Conservation (phyloP, 1,284 basidiomycete species). For the Boletus holoroseus region DNA sequence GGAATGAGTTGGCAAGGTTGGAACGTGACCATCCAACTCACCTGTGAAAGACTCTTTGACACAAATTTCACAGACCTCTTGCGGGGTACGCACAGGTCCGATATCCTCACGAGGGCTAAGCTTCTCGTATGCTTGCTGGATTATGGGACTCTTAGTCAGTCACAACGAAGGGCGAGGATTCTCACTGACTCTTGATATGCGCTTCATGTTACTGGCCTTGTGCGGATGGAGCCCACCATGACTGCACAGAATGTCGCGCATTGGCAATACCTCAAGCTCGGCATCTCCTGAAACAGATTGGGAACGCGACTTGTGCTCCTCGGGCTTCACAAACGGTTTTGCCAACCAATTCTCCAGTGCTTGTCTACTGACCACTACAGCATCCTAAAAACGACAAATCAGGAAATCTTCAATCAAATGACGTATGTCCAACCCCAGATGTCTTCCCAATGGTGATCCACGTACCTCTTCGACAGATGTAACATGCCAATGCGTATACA, state of each 20-base stretch:
- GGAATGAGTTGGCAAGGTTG: conserved; percentile 4
- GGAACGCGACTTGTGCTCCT: conserved; percentile 21
- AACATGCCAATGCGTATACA: conserved; percentile 62
- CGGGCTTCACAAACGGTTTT: conserved; percentile 31
- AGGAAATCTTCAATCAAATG: conserved; percentile 10
- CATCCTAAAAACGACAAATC: conserved; percentile 38
- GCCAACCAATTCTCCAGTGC: conserved; percentile 60
- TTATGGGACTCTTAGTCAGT: neutral
- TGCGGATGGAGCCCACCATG: conserved; percentile 57
- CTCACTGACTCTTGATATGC: conserved; percentile 40
- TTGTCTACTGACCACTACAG: conserved; percentile 53
- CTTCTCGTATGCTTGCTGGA: conserved; percentile 46
- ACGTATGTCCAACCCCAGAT: conserved; percentile 8
- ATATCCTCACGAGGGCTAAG: conserved; percentile 45
- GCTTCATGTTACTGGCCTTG: conserved; percentile 59
- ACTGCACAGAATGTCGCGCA: conserved; percentile 48
- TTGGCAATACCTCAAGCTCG: conserved; percentile 17
- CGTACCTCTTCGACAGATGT: conserved; percentile 44
- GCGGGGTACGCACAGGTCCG: conserved; percentile 40
- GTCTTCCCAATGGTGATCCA: conserved; percentile 9
- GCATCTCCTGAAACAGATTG: conserved; percentile 18
- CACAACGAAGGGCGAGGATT: conserved; percentile 8
- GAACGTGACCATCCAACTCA: conserved; percentile 26
- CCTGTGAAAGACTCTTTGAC: conserved; percentile 56
- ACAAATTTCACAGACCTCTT: conserved; percentile 60